Base-by-base conservation (phyloP, 345 rosid species). In the Clausena lansium region DNA sequence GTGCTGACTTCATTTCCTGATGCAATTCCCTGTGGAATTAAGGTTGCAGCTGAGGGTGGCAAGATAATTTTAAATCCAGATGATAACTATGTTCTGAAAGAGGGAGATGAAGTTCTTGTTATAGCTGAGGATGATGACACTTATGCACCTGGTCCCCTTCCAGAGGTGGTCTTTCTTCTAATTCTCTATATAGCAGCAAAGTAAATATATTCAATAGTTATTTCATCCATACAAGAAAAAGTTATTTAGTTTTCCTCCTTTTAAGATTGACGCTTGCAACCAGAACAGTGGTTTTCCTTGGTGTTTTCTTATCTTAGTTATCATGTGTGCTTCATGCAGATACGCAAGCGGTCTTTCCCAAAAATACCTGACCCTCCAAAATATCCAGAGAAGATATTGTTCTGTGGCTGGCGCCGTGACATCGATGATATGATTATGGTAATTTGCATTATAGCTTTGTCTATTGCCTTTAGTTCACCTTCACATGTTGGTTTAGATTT, bases 321-420 rank as follows among this genome's bases (percentile, higher is more conserved):
- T 71, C 39, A 41, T 35, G 28, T 70, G 35, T 83, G 61, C 38
- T 74, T 59, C 33, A 14, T 83, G 80, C 89, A 94, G 97, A 87
- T 91, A 27, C 83, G 65, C 11, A 81, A 78, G 79, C 87, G 91
- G 75, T 74, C 47, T 76, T 90, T 85, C 80, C 95, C 93, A 7
- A 91, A 86, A 78, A 80, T 78, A 65, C 78, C 81, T 66, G 96
- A 94, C 69, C 98, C 90, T 81, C 97, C 97, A 70, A 92, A 94
- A 80, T 91, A 88, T 87, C 97, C 97, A 7, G 98, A 94, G 88
- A 94, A 78, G 88, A 91, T 94, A 78, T 81, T 94, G 25, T 92
- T 94, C 76, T 92, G 97, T 81, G 98, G 98, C 47, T 94, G 98
- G 98, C 94, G 98, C 28, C 94, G 98, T 62, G 97, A 92, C 89